These are phyloP conservation scores for Suhomyces emberorum DNA, from an alignment of 805 yeast species.

Conservation along the genomic window DNA sequence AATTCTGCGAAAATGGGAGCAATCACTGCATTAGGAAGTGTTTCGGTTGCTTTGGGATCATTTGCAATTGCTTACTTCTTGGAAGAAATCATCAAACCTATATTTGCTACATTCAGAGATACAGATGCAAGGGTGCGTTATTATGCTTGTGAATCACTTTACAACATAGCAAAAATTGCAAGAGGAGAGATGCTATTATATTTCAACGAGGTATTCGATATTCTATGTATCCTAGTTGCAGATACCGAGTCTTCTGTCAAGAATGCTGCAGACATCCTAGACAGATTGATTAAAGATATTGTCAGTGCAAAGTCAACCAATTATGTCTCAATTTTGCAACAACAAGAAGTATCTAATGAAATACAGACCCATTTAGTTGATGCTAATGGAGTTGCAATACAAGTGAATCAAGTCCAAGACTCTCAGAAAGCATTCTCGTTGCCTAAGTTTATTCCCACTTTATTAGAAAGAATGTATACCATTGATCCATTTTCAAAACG, in stretches of 20 bases:
- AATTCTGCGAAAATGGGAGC: constrained; percentile 86
- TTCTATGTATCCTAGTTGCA: constrained; percentile 82
- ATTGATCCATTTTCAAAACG: constrained; percentile 90
- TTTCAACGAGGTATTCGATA: constrained; percentile 94
- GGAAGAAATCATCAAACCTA: constrained; percentile 87
- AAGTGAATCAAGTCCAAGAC: constrained; percentile 57
- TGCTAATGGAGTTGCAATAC: constrained; percentile 56
- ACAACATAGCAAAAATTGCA: constrained; percentile 94
- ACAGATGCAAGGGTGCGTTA: constrained; percentile 96
- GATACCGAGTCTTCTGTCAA: constrained; percentile 89
- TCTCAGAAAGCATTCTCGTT: constrained; percentile 73
- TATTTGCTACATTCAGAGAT: constrained; percentile 92
- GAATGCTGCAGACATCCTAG: constrained; percentile 92
- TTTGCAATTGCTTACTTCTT: constrained; percentile 79
- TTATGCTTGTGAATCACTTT: constrained; percentile 93
- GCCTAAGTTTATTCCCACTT: constrained; percentile 84
- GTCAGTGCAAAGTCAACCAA: constrained; percentile 92
- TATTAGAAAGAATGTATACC: constrained; percentile 86
- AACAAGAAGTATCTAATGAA: constrained; percentile 32
- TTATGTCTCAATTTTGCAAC: constrained; percentile 70
- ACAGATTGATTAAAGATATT: constrained; percentile 86
- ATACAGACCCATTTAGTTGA: constrained; percentile 45
- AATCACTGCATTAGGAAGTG: constrained; percentile 91
- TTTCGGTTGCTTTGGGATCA: constrained; percentile 86
- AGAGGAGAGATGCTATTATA: constrained; percentile 88